Conservation (phyloP, 345 rosid species). For the Bruguiera gymnorhiza region DNA sequence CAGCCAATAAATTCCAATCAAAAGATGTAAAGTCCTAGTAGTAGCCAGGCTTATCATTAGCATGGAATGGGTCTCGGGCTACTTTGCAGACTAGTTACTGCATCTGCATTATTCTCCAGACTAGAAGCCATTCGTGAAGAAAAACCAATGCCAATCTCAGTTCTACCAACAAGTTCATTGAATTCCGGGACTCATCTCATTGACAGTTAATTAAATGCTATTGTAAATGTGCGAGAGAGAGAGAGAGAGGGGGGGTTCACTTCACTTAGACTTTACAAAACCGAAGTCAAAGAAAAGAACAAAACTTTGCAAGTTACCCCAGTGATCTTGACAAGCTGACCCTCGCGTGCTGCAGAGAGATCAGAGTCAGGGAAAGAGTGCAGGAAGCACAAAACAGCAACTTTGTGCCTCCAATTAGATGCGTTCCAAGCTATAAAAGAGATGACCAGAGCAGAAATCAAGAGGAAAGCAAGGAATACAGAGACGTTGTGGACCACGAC, state of each 20-base stretch:
- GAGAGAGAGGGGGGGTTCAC: constrained; percentile 1
- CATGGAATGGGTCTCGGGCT: too few relatives aligned
- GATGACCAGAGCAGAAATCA: constrained; percentile 28
- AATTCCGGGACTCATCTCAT: neutral
- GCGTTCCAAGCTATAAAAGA: constrained; percentile 46
- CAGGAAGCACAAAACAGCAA: constrained; percentile 34
- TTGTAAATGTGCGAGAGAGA: neutral
- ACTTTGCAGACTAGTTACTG: too few relatives aligned
- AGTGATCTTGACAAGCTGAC: constrained; percentile 52
- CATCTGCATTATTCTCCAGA: too few relatives aligned
- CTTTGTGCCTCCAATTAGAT: constrained; percentile 23
- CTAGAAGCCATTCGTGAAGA: too few relatives aligned
- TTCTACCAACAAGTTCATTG: neutral
- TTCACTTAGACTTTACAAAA: constrained; percentile 1
- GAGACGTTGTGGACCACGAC: constrained; percentile 40
- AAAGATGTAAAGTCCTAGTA: too few relatives aligned
- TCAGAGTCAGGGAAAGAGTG: constrained; percentile 50
- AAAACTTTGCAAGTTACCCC: constrained; percentile 30
- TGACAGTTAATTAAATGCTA: too few relatives aligned
- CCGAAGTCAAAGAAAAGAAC: neutral
- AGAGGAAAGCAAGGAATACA: constrained; percentile 36
- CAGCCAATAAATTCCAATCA: too few relatives aligned
- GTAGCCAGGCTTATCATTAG: too few relatives aligned
- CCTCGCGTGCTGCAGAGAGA: constrained; percentile 40
- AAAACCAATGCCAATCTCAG: too few relatives aligned